Evolutionary conservation across 2,329 filamentous ascomycete species (phyloP).

Genomic region (Dothideomycetidae sp.): DNA sequence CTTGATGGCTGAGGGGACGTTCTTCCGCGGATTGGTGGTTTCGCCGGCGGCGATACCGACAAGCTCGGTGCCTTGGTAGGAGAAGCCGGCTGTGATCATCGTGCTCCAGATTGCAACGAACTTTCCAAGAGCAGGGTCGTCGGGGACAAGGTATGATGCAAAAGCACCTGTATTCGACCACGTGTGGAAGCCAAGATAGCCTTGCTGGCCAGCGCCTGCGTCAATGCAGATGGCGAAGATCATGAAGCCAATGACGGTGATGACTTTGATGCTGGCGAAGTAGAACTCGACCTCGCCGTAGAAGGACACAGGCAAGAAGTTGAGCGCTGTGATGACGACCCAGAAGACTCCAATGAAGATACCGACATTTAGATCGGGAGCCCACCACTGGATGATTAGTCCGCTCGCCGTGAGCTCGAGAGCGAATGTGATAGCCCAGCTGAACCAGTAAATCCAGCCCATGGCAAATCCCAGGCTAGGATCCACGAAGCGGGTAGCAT

Average conservation of each 20-base stretch:
- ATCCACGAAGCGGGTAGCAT: slow-evolving; percentile 33
- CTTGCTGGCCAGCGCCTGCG: slow-evolving; percentile 31
- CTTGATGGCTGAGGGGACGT: slow-evolving; percentile 24
- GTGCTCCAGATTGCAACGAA: slow-evolving; percentile 39
- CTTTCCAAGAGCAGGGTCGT: slow-evolving; percentile 20
- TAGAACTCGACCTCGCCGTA: slow-evolving; percentile 43
- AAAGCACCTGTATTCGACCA: slow-evolving; percentile 29
- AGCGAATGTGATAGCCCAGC: slow-evolving; percentile 29
- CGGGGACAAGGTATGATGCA: slow-evolving; percentile 18
- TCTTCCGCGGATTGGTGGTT: slow-evolving; percentile 37
- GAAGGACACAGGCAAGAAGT: slow-evolving; percentile 36
- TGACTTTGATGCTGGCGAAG: slow-evolving; percentile 38
- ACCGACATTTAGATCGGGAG: slow-evolving; percentile 27
- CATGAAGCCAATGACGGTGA: slow-evolving; percentile 35
- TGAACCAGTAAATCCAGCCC: slow-evolving; percentile 33
- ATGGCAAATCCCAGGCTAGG: slow-evolving; percentile 34
- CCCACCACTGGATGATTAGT: slow-evolving; percentile 28
- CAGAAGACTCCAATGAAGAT: slow-evolving; percentile 24
- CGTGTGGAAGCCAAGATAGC: slow-evolving; percentile 48
- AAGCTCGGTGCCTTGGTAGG: slow-evolving; percentile 42
- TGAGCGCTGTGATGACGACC: slow-evolving; percentile 29
- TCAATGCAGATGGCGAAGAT: slow-evolving; percentile 29
- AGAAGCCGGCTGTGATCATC: slow-evolving; percentile 43
- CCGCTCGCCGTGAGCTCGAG: slow-evolving; percentile 26
- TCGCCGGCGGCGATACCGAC: slow-evolving; percentile 40